Percentiles rank a stretch among this genome's conserved stretches.
Evolutionary conservation across 108 stramenopile genomes (phyloP).

Genomic region (Conticribra weissflogii): DNA sequence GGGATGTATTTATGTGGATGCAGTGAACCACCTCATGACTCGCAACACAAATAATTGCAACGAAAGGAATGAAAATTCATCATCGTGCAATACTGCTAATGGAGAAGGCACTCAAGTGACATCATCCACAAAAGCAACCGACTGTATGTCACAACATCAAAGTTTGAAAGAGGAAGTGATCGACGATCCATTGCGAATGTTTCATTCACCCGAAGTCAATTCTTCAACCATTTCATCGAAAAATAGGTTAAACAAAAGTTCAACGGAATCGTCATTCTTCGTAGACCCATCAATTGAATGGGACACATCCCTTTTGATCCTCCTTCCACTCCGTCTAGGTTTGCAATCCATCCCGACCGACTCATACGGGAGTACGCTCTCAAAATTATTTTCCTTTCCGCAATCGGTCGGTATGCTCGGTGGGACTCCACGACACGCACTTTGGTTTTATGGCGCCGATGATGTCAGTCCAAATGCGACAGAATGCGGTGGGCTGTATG

Average conservation of each 20-base stretch:
- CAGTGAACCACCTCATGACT: conserved; percentile 70
- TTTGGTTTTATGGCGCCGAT: conserved; percentile 88
- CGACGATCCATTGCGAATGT: conserved; percentile 14
- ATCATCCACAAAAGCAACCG: too few species aligned
- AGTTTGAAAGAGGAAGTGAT: neutral
- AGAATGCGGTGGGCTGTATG: conserved; percentile 69
- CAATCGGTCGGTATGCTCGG: conserved; percentile 91
- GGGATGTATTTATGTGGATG: conserved; percentile 84
- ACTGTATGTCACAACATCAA: too few species aligned
- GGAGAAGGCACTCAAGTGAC: too few species aligned
- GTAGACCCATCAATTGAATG: conserved; percentile 40
- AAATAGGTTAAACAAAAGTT: conserved; percentile 4
- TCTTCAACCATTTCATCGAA: conserved; percentile 3
- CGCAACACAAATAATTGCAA: neutral
- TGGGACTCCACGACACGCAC: conserved; percentile 84
- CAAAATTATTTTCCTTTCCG: conserved; percentile 66
- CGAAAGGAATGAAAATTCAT: neutral
- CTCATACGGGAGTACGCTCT: conserved; percentile 56
- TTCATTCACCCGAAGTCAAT: neutral
- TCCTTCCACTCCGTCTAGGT: conserved; percentile 83
- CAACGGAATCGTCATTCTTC: neutral
- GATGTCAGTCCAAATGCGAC: conserved; percentile 27
- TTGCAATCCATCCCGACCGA: conserved; percentile 60
- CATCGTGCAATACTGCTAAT: neutral
- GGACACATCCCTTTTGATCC: conserved; percentile 72